These are phyloP conservation scores for Dimocarpus longan DNA, from an alignment of 345 rosid genomes.

Conservation along the genomic window DNA sequence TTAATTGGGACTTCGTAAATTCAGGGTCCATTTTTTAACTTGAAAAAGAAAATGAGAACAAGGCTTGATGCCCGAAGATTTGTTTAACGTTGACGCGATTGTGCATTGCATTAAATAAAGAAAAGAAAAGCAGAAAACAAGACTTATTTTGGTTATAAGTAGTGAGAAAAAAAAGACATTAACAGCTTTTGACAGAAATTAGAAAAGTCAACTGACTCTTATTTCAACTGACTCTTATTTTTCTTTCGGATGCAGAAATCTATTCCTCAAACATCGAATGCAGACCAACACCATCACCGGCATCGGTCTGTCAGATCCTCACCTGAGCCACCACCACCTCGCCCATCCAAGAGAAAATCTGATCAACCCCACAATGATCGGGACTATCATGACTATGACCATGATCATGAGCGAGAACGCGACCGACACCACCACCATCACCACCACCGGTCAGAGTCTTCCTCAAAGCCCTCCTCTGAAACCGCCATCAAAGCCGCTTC, in stretches of 20 bases:
- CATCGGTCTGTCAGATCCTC: slow-evolving; percentile 55
- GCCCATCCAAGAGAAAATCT: slow-evolving; percentile 65
- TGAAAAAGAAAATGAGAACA: neutral
- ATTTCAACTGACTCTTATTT: neutral
- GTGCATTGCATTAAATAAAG: too few species aligned
- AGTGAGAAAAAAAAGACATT: too few species aligned
- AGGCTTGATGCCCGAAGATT: neutral
- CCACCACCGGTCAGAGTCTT: slow-evolving; percentile 47
- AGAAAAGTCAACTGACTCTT: neutral
- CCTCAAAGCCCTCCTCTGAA: slow-evolving; percentile 36
- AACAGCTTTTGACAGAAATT: neutral
- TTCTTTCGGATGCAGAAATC: slow-evolving; percentile 36
- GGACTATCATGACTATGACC: slow-evolving; percentile 43
- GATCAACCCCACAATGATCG: slow-evolving; percentile 47
- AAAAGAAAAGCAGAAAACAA: too few species aligned
- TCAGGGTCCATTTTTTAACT: too few species aligned
- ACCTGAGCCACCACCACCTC: slow-evolving; percentile 51
- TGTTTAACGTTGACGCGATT: too few species aligned
- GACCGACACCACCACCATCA: slow-evolving; percentile 34
- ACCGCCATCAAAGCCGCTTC: slow-evolving; percentile 35
- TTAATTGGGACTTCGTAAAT: neutral
- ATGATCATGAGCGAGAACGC: slow-evolving; percentile 34
- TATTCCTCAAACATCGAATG: slow-evolving; percentile 38
- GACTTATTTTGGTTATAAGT: too few species aligned
- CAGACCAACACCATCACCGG: slow-evolving; percentile 47